A percentile compares a stretch with the other conserved stretches of the same genome.
phyloP scores from a whole-genome alignment of 169 alveolate genomes.

The Cryptosporidium andersoni region DNA sequence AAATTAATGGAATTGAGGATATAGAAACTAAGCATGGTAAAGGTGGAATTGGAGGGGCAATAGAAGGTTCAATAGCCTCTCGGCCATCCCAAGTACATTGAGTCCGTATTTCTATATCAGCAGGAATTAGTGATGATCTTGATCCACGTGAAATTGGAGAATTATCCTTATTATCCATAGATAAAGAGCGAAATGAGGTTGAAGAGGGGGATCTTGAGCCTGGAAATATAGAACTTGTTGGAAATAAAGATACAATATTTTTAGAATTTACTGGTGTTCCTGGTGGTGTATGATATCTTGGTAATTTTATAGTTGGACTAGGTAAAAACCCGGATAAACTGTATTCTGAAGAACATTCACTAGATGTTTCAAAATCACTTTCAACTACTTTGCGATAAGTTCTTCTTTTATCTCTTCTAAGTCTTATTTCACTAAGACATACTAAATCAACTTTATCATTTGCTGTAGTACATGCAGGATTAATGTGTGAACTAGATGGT shows the following conservation, averaged over 20 bases:
- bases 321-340: constrained; percentile 34
- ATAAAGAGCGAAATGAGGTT: too few relatives aligned
- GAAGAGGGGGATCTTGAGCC: constrained; percentile 12
- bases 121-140: not conserved
- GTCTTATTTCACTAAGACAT: constrained; percentile 61
- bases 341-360: constrained; percentile 69
- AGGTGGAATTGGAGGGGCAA: constrained; percentile 79
- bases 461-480: constrained; percentile 1
- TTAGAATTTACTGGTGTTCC: constrained; percentile 30
- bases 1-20: constrained; percentile 24
- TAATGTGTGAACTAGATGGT: not conserved
- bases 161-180: not conserved
- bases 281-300: constrained; percentile 58
- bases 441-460: constrained; percentile 53
- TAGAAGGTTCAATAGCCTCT: constrained; percentile 77
- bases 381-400: constrained; percentile 23
- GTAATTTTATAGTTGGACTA: constrained; percentile 6
- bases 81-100: constrained; percentile 80
- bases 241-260: not conserved
- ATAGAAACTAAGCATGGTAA: constrained; percentile 43
- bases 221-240: not conserved
- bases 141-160: constrained; percentile 23
- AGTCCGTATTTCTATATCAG: constrained; percentile 73
- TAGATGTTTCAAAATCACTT: constrained; percentile 58
- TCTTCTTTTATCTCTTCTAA: constrained; percentile 66